Conservation (phyloP, 2,329 filamentous ascomycete genomes). For the Cadophora gregata region DNA sequence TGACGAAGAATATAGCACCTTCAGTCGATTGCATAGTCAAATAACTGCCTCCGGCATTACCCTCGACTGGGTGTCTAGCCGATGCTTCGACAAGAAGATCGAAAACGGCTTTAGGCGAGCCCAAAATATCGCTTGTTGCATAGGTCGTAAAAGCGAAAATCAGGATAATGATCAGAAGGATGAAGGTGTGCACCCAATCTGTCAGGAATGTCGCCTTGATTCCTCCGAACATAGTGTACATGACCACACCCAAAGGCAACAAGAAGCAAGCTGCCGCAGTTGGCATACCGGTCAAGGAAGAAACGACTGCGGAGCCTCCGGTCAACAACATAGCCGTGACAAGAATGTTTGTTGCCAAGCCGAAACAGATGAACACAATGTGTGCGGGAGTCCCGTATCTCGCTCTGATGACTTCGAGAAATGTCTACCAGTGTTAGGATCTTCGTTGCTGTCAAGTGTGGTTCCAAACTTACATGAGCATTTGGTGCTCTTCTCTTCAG, state of each 20-base stretch:
- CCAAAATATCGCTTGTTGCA: conserved; percentile 72
- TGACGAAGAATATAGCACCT: conserved; percentile 88
- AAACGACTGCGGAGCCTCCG: conserved; percentile 79
- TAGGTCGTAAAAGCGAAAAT: conserved; percentile 85
- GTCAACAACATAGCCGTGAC: conserved; percentile 90
- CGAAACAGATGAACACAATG: conserved; percentile 81
- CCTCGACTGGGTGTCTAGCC: conserved; percentile 72
- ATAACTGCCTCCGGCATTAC: conserved; percentile 83
- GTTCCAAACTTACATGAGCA: conserved; percentile 61
- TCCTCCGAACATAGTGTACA: conserved; percentile 79
- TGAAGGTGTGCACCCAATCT: conserved; percentile 74
- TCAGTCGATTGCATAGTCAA: conserved; percentile 84
- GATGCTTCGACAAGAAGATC: conserved; percentile 76
- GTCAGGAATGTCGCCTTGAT: conserved; percentile 90
- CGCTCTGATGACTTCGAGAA: conserved; percentile 82
- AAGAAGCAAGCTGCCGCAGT: conserved; percentile 85
- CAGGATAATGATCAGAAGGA: conserved; percentile 83
- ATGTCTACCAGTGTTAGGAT: conserved; percentile 51
- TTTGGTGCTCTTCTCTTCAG: conserved; percentile 87
- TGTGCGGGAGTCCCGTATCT: conserved; percentile 79
- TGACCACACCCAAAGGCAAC: conserved; percentile 78
- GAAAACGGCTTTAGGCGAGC: conserved; percentile 78
- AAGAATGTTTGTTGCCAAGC: conserved; percentile 82
- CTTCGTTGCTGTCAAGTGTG: neutral
- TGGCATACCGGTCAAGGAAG: conserved; percentile 72